Conservation (phyloP, 306 rosid genomes). For the Luffa acutangula region DNA sequence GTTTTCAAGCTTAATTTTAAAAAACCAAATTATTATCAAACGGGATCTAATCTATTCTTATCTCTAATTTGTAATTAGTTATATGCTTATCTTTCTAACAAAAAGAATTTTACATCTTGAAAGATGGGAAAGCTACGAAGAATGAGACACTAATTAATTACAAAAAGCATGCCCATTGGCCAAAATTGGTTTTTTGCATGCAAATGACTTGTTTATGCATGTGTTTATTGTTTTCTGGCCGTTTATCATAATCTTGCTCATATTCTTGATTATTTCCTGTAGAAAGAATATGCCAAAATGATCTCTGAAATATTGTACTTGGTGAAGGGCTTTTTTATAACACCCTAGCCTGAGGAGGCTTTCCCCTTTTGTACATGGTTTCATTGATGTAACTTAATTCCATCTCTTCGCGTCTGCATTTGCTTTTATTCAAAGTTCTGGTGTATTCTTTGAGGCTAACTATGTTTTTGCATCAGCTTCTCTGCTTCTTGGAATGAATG, state of each 20-base stretch:
- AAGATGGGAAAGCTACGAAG: not conserved
- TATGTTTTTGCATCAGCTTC: slow-evolving; percentile 54
- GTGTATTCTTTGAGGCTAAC: slow-evolving; percentile 18
- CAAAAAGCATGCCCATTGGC: not conserved
- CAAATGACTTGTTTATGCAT: not conserved
- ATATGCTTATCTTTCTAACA: not conserved
- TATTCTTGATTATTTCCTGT: not conserved
- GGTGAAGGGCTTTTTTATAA: not conserved
- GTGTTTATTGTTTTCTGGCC: not conserved
- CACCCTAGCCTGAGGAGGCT: not conserved
- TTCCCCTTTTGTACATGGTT: not conserved
- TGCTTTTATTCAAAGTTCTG: not conserved
- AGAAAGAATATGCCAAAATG: not conserved
- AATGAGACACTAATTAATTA: not conserved
- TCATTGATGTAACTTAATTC: not conserved
- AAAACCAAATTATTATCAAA: too few species aligned
- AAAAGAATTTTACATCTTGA: not conserved
- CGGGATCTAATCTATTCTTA: not conserved
- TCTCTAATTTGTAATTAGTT: not conserved
- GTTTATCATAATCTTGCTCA: not conserved
- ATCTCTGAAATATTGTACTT: not conserved
- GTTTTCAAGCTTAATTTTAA: too few species aligned
- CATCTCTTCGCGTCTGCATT: not conserved
- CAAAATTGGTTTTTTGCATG: not conserved
- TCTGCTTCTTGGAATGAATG: slow-evolving; percentile 70